phyloP scores from a whole-genome alignment of 257 asterid species.

The Buddleja alternifolia region DNA sequence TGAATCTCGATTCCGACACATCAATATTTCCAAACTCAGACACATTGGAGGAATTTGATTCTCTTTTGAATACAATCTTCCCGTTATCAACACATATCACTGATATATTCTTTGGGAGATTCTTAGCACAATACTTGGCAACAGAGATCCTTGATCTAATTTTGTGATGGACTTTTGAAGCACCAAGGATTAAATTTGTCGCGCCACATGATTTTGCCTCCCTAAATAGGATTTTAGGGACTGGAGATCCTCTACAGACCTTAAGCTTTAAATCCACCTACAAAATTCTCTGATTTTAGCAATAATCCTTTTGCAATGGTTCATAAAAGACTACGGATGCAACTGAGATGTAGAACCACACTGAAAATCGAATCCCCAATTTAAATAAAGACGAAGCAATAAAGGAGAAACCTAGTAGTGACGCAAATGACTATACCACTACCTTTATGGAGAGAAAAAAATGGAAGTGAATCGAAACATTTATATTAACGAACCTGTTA shows the following conservation, averaged over 20 bases:
- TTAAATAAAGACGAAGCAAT: not conserved
- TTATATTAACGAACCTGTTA: no score
- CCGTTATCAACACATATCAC: conserved; percentile 77
- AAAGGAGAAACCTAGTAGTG: not conserved
- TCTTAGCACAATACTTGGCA: conserved; percentile 81
- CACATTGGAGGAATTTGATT: conserved; percentile 36
- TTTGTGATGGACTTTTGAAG: conserved; percentile 53
- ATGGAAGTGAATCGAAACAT: conserved; percentile 14
- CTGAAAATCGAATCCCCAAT: not conserved
- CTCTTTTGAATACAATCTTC: conserved; percentile 64
- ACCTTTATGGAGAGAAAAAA: conserved; percentile 13
- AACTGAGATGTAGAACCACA: not conserved
- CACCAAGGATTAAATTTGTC: conserved; percentile 64
- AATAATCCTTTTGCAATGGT: conserved; percentile 12
- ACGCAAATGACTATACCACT: not conserved
- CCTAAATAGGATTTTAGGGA: conserved; percentile 58
- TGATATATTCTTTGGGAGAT: conserved; percentile 52
- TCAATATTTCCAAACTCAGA: conserved; percentile 39
- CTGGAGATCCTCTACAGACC: conserved; percentile 80
- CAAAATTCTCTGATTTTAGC: conserved; percentile 22
- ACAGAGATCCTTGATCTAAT: conserved; percentile 68
- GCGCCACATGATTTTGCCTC: conserved; percentile 73
- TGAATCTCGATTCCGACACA: conserved; percentile 38
- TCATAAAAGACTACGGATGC: not conserved
- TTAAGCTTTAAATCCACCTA: conserved; percentile 91